A percentile compares a stretch with the other conserved stretches of the same genome.
These are phyloP conservation scores for Isabelozyma rhagii DNA, from an alignment of 805 yeast genomes.

Conservation along the genomic window DNA sequence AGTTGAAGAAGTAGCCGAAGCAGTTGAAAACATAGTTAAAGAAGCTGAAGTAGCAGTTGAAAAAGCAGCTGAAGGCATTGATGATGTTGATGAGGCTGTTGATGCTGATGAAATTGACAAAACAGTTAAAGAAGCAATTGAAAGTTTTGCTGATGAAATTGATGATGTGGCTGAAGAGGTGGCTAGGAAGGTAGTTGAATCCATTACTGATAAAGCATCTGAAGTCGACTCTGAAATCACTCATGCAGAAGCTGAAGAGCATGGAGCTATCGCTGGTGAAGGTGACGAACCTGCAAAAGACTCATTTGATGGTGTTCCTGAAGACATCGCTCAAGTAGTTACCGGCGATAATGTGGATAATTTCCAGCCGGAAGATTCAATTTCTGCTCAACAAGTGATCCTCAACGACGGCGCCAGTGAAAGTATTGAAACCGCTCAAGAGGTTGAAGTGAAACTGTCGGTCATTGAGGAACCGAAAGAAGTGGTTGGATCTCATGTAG, in stretches of 20 bases:
- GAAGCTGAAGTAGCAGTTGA: slow-evolving; percentile 3
- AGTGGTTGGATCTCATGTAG: too few relatives aligned
- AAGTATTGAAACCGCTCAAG: too few relatives aligned
- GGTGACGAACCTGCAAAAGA: not conserved
- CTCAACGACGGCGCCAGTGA: too few relatives aligned
- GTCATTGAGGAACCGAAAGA: too few relatives aligned
- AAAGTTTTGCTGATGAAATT: slow-evolving; percentile 4
- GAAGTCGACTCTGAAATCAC: slow-evolving; percentile 1
- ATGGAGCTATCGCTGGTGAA: slow-evolving; percentile 17
- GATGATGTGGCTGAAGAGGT: slow-evolving; percentile 6
- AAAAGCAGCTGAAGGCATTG: slow-evolving; percentile 4
- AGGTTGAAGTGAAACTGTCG: too few relatives aligned
- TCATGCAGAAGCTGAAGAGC: slow-evolving; percentile 5
- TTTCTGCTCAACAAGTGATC: too few relatives aligned
- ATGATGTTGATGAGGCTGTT: not conserved
- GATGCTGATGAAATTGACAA: not conserved
- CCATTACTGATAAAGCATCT: slow-evolving; percentile 7
- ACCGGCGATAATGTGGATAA: not conserved
- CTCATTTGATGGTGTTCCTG: not conserved
- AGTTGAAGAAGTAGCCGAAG: slow-evolving; percentile 3
- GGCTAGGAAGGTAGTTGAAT: slow-evolving; percentile 5
- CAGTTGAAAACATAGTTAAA: not conserved
- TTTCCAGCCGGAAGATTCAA: too few relatives aligned
- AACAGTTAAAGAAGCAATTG: slow-evolving; percentile 5
- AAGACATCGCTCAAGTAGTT: not conserved